Conservation (phyloP, 1,284 basidiomycete species). For the Cutaneotrichosporon spelunceum region DNA sequence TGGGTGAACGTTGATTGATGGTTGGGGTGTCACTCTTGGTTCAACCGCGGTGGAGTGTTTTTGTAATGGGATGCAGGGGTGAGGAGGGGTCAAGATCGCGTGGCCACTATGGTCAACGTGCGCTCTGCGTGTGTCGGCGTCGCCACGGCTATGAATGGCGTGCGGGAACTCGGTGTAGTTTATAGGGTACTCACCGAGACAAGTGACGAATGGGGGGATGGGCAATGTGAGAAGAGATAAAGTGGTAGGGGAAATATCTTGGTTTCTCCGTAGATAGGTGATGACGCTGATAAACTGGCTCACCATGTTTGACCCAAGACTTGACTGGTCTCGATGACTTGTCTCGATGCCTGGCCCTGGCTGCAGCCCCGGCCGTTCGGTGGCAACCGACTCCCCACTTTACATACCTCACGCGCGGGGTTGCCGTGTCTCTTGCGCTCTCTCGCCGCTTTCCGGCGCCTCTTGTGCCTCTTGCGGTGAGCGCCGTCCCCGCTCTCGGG, state of each 20-base stretch:
- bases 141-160: neutral
- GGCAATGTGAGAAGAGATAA: neutral
- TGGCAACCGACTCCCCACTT: too few species aligned
- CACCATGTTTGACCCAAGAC: neutral
- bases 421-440: too few species aligned
- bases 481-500: too few species aligned
- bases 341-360: too few species aligned
- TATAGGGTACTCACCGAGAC: neutral
- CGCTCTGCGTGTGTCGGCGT: neutral
- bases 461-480: too few species aligned
- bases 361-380: too few species aligned
- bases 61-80: neutral
- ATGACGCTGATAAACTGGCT: neutral
- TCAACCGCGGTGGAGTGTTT: neutral
- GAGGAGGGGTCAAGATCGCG: neutral
- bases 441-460: too few species aligned
- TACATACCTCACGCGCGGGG: too few species aligned
- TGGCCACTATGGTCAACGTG: neutral
- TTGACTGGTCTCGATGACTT: too few species aligned
- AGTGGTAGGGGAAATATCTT: neutral
- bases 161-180: neutral
- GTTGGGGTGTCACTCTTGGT: neutral
- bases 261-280: slow-evolving; percentile 3
- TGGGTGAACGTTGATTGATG: neutral
- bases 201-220: neutral